Evolutionary conservation across 495 filamentous ascomycete species (phyloP), one percentile per base, ranked within the genome.

Genomic region (Pyronema omphalodes): DNA sequence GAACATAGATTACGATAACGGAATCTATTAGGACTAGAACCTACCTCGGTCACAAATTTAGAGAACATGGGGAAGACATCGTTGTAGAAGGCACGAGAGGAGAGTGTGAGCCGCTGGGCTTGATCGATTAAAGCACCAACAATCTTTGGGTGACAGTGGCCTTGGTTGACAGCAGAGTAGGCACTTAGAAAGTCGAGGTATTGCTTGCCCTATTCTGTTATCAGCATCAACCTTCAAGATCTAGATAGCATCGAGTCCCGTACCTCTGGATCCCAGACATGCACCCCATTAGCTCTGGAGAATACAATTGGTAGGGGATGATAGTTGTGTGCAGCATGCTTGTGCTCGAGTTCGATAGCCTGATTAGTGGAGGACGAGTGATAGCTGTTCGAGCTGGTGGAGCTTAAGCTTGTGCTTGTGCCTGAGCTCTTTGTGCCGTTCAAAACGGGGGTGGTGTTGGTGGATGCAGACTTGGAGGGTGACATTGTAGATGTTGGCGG

Each of bases 161-260:
- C 91, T 68, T 99, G 91, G 71, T 99, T 99, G 65, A 99, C 86
- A 48, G 91, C 91, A 49, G 83, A 88, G 76, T 99, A 99, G 53
- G 91, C 93, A 45, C 88, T 94, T 48, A 99, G 79, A 74, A 94
- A 96, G 69, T 99, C 91, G 60, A 96, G 81, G 69, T 99, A 99
- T 64, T 91, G 82, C 60, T 85, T 88, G 65, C 86, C 88, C 73
- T 65, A 56, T 29, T 55, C 23, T 5, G 23, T 29, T 29, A 5
- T 29, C 5, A 29, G 23, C 23, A 29, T 29, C 6, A 1, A 41
- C 39, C 6, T 12, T 7, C 39, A 12, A 41, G 15, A 12, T 1
- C 6, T 7, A 6, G 11, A 17, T 41, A 6, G 11, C 11, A 18
- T 11, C 9, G 19, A 18, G 37, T 41, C 33, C 59, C 62, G 44